These are phyloP conservation scores for Suhomyces maxii DNA, from an alignment of 1,139 yeast genomes.

Conservation along the genomic window DNA sequence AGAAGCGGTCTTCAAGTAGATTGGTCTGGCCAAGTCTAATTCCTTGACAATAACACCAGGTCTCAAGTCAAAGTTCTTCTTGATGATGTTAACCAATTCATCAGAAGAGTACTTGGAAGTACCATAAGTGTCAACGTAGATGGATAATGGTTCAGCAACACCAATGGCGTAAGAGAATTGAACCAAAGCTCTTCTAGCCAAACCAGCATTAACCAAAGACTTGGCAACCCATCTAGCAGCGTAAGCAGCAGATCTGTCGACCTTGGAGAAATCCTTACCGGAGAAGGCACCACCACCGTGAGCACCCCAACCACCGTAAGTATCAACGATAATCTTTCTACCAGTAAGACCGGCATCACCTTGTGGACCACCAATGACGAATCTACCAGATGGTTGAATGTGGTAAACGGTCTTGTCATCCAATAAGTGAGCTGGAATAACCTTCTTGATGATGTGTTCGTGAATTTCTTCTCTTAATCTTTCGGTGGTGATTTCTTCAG, in stretches of 20 bases:
- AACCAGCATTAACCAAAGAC: conserved; percentile 90
- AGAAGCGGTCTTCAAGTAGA: conserved; percentile 97
- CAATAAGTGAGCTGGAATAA: conserved; percentile 84
- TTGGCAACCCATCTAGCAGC: conserved; percentile 99
- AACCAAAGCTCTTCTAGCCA: conserved; percentile 96
- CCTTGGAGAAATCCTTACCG: conserved; percentile 99
- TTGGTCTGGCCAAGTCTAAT: conserved; percentile 97
- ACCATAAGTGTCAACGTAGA: conserved; percentile 97
- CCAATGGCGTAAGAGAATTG: conserved; percentile 99
- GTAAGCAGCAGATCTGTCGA: conserved; percentile 99
- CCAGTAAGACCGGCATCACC: conserved; percentile 99
- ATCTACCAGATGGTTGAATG: conserved; percentile 99
- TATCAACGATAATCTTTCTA: conserved; percentile 98
- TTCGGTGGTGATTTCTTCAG: conserved; percentile 91
- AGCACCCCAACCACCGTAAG: conserved; percentile 99
- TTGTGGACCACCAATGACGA: conserved; percentile 99
- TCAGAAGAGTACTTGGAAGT: conserved; percentile 87
- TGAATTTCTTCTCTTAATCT: conserved; percentile 79
- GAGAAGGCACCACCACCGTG: conserved; percentile 99
- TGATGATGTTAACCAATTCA: conserved; percentile 86
- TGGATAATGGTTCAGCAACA: conserved; percentile 98
- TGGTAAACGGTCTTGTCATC: conserved; percentile 96
- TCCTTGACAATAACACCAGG: conserved; percentile 99
- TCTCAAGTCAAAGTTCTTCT: conserved; percentile 95
- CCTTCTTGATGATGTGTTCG: conserved; percentile 84